Base-by-base conservation (phyloP, 139 green algal genomes). In the Chlamydomonas sp. region DNA sequence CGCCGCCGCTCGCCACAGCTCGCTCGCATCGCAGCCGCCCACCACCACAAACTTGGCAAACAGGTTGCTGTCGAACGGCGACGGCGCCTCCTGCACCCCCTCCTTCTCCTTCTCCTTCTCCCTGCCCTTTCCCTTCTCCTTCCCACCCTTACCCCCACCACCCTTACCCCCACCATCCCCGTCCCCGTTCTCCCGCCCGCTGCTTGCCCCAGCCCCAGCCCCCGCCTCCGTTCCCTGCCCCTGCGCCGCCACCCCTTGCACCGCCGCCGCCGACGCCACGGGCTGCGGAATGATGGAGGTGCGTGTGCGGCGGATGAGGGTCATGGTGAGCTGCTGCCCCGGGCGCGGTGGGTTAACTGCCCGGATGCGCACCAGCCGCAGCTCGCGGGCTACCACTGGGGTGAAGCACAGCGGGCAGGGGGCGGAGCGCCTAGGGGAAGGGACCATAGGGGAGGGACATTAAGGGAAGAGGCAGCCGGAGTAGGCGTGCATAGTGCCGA, bases 21-120 rank as follows among this genome's bases (percentile, higher is more conserved):
- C 87, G 2, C 76, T 76, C 1, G 94, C 89, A 16, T 95, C 90
- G 0, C 10, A 66, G 20, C 18, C 72, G 7, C 85, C 79, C 0
- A 90, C 94, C 88, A 94, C 85, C 0, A 93, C 94, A 90, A 96
- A 98, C 91, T 98, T 98, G 85, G 93, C 91, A 87, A 96, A 98
- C 2, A 76, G n/a, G 83, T 96, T 94, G 58, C 67, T 62, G 7
- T 79, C 81, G 49, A 93, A 83, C 59, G 79, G 67, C 0, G 68
- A 80, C 6, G 69, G 58, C 75, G 77, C 63, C 17, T 73, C 59
- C 16, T 5, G 10, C 15, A 6, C 63, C 66, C 6, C 17, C 71
- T 57, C 63, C 79, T 66, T 10, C 58, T 76, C 71, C 74, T 88
- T 78, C 83, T 87, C 63, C 2, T 61, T 62, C 82, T 78, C 72